Evolutionary conservation across 768 basidiomycete genomes (phyloP).

Genomic region (Candolleomyces aberdarensis): DNA sequence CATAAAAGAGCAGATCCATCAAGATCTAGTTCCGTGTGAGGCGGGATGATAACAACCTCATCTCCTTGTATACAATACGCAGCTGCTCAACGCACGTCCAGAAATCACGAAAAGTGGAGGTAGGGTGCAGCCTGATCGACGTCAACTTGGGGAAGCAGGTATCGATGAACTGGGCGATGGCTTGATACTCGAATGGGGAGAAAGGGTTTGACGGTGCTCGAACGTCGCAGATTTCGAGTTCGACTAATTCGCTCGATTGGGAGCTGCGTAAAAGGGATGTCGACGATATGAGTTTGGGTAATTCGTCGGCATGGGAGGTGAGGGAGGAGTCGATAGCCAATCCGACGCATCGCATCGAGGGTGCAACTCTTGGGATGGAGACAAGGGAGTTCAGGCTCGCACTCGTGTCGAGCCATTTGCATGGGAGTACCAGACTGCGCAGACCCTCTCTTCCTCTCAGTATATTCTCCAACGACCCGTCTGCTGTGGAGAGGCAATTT

Average conservation of each 20-base stretch:
- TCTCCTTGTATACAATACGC: background rate
- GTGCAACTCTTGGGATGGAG: background rate
- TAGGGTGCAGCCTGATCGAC: background rate
- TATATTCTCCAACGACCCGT: background rate
- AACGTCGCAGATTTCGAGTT: background rate
- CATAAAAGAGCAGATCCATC: too few relatives aligned
- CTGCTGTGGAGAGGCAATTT: background rate
- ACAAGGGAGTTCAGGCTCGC: background rate
- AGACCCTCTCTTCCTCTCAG: background rate
- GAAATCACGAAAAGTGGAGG: background rate
- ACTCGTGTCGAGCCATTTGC: background rate
- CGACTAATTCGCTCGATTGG: background rate
- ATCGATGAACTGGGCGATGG: conserved; percentile 2
- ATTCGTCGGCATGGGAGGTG: background rate
- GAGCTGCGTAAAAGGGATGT: too few relatives aligned
- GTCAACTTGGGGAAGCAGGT: background rate
- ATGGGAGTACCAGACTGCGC: background rate
- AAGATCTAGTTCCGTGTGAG: too few relatives aligned
- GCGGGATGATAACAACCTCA: background rate
- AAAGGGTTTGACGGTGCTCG: background rate
- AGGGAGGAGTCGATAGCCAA: background rate
- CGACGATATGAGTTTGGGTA: background rate
- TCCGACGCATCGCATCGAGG: background rate
- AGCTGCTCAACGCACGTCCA: conserved; percentile 2
- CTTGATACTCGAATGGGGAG: background rate